phyloP scores from a whole-genome alignment of 78 protist genomes.

The Dictyostelium firmibasis region DNA sequence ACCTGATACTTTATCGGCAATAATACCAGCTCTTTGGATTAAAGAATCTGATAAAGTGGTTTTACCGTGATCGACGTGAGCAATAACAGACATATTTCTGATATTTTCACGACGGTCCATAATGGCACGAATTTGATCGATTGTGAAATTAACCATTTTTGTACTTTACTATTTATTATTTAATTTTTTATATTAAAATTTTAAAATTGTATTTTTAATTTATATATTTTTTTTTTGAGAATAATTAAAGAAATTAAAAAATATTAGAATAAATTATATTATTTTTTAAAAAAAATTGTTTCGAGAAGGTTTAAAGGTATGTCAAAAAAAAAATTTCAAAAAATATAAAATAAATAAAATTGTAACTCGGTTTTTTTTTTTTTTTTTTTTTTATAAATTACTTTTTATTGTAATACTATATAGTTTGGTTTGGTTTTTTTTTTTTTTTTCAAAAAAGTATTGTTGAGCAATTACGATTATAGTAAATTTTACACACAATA shows the following conservation, averaged over 20 bases:
- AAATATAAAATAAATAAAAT: not conserved
- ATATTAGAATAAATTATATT: not conserved
- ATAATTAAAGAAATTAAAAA: not conserved
- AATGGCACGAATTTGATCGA: constrained; percentile 95
- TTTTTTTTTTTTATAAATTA: not conserved
- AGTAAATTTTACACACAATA: not conserved
- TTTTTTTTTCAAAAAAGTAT: not conserved
- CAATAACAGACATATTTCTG: constrained; percentile 99
- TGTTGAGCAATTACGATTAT: not conserved
- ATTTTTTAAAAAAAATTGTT: not conserved
- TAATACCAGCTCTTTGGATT: constrained; percentile 98
- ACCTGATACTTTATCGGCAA: constrained; percentile 97
- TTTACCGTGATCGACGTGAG: constrained; percentile 97
- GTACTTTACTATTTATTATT: not conserved
- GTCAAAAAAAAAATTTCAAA: not conserved
- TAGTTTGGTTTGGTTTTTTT: too few relatives aligned
- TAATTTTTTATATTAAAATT: too few relatives aligned
- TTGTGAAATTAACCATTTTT: constrained; percentile 91
- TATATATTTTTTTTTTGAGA: not conserved
- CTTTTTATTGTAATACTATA: too few relatives aligned
- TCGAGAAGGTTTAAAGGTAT: not conserved
- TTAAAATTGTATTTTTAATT: too few relatives aligned
- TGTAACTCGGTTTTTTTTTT: not conserved
- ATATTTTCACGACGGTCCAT: constrained; percentile 96
- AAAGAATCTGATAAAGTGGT: constrained; percentile 99